phyloP scores from a whole-genome alignment of 306 rosid species.

The Mimosa pudica region DNA sequence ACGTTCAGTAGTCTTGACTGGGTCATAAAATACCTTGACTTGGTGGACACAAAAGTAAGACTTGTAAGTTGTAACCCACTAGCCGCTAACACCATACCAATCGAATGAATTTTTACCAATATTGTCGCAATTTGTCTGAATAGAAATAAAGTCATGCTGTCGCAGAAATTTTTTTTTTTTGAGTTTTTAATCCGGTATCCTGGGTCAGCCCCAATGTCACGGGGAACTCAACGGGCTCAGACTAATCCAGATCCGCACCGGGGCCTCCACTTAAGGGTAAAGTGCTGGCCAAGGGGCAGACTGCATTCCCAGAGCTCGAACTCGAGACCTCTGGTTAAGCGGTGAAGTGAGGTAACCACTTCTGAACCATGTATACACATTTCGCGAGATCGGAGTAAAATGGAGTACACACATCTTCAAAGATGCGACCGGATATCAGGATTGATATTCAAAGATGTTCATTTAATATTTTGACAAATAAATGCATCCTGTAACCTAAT shows the following conservation, averaged over 20 bases:
- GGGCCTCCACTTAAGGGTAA: no score
- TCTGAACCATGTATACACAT: background rate
- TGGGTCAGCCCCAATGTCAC: no score
- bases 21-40: background rate
- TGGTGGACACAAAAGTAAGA: background rate
- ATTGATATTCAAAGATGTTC: background rate
- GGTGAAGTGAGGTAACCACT: no score
- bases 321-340: no score
- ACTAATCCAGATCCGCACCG: no score
- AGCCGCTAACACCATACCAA: background rate
- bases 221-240: no score
- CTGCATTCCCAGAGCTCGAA: no score
- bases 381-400: background rate
- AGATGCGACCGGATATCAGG: background rate
- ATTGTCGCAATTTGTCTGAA: background rate
- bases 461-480: background rate
- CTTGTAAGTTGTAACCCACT: background rate
- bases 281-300: no score
- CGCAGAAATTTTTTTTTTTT: background rate
- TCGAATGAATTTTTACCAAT: background rate
- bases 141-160: background rate
- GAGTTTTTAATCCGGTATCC: no score
- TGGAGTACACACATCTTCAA: background rate
- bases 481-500: slow-evolving; percentile 1
- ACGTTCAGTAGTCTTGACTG: background rate